Evolutionary conservation across 139 green algal species (phyloP), one percentile per base, ranked within the genome.

Genomic region (Coccomyxa sp.): DNA sequence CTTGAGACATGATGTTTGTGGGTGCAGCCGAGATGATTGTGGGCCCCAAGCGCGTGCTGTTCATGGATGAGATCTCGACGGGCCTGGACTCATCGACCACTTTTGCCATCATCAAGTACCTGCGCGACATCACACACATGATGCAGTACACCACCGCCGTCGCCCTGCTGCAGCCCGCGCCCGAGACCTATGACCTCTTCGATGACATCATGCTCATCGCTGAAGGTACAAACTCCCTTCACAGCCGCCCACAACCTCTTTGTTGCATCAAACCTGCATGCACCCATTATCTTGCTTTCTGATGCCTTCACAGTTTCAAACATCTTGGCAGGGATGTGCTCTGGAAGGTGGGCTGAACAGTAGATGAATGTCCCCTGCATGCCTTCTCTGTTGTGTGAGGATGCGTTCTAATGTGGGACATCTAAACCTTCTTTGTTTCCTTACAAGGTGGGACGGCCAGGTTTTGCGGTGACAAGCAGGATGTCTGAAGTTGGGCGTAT

Each of bases 61-160:
- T 93, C 67, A 82, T 88, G 58, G 91, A 94, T 71, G 91, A 93
- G 71, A 93, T 93, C 59, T 89, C 82, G 30, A 94, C 90, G 0
- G 91, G 91, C 10, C 84, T 94, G 32, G 90, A 93, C 84, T 84
- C 81, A 57, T 81, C 82, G 30, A 91, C 90, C 28, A 94, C 91
- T 16, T 94, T 86, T 74, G 58, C 88, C 60, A 80, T 85, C 27
- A 67, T 85, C 76, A 80, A 79, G 25, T 82, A 57, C 84, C 51
- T 90, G 59, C 78, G 83, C 17, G 84, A 85, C 79, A 32, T 81
- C 25, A 38, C 38, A 14, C 86, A 91, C 76, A 28, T 21, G 17
- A 67, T 83, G 15, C 67, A 79, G 67, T 78, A 83, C 58, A 87
- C 84, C 38, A 87, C 67, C 75, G 38, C 91, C 32, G 74, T 93